phyloP scores from a whole-genome alignment of 176 grass and related monocot genomes.

The Rhynchospora breviuscula region DNA sequence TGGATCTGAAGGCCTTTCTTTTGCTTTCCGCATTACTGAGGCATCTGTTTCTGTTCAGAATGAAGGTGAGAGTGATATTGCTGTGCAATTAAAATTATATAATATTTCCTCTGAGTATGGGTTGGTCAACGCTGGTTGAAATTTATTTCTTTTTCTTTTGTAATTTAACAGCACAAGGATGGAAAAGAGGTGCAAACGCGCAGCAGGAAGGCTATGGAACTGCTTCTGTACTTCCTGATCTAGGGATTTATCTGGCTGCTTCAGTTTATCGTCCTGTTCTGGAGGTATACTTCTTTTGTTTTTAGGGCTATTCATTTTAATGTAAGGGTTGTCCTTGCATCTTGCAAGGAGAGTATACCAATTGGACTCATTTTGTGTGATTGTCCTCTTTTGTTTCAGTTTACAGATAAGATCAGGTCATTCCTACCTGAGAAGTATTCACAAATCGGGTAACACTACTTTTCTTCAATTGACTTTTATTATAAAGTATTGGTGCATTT shows the following conservation, averaged over 20 bases:
- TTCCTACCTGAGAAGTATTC: slow-evolving; percentile 82
- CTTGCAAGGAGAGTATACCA: not conserved
- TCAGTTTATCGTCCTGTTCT: slow-evolving; percentile 98
- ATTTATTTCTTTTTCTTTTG: slow-evolving; percentile 19
- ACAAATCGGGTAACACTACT: slow-evolving; percentile 61
- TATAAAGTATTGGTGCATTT: slow-evolving; percentile 22
- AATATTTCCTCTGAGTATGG: not conserved
- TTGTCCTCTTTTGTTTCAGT: slow-evolving; percentile 50
- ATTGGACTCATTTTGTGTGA: not conserved
- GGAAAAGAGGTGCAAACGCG: slow-evolving; percentile 69
- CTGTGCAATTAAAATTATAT: slow-evolving; percentile 20
- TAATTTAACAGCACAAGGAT: slow-evolving; percentile 58
- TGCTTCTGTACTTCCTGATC: slow-evolving; percentile 71
- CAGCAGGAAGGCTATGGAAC: slow-evolving; percentile 99
- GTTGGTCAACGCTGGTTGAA: not conserved
- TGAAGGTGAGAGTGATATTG: slow-evolving; percentile 38
- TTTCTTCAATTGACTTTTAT: slow-evolving; percentile 19
- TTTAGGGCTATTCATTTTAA: not conserved
- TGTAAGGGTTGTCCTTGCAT: not conserved
- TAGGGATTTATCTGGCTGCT: slow-evolving; percentile 93
- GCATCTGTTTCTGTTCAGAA: slow-evolving; percentile 53
- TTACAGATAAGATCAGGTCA: slow-evolving; percentile 81
- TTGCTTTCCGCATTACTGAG: slow-evolving; percentile 96
- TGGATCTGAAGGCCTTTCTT: slow-evolving; percentile 98
- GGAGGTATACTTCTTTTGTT: slow-evolving; percentile 39